phyloP scores from a whole-genome alignment of 148 eudicot genomes.

The Camellia japonica region DNA sequence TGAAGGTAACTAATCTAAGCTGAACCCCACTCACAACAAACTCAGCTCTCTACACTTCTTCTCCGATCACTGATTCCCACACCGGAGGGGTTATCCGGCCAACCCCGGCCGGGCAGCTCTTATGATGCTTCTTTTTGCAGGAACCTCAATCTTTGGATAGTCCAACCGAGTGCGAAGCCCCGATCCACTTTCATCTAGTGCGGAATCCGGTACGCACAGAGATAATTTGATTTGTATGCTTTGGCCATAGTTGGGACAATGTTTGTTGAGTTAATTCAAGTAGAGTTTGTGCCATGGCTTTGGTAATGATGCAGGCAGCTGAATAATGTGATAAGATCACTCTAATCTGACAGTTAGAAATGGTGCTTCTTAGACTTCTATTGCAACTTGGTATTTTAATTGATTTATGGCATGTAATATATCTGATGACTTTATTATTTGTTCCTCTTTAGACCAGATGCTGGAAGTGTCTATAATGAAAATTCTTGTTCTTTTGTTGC shows the following conservation, averaged over 20 bases:
- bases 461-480: conserved; percentile 34
- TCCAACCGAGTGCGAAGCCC: no score
- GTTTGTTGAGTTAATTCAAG: neutral
- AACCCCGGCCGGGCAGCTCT: no score
- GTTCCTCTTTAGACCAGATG: conserved; percentile 47
- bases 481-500: conserved; percentile 31
- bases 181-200: no score
- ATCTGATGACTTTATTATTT: neutral
- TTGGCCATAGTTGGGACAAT: neutral
- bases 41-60: no score
- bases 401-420: neutral
- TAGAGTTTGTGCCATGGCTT: neutral
- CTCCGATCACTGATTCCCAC: no score
- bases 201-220: no score
- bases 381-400: neutral
- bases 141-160: no score
- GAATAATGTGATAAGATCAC: neutral
- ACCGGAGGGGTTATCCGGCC: no score
- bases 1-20: no score
- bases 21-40: no score
- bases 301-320: neutral
- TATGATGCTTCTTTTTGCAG: no score
- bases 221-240: neutral
- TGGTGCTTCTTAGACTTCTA: neutral
- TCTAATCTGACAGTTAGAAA: neutral